These are phyloP conservation scores for Solanum pimpinellifolium DNA, from an alignment of 257 asterid genomes.

Conservation along the genomic window DNA sequence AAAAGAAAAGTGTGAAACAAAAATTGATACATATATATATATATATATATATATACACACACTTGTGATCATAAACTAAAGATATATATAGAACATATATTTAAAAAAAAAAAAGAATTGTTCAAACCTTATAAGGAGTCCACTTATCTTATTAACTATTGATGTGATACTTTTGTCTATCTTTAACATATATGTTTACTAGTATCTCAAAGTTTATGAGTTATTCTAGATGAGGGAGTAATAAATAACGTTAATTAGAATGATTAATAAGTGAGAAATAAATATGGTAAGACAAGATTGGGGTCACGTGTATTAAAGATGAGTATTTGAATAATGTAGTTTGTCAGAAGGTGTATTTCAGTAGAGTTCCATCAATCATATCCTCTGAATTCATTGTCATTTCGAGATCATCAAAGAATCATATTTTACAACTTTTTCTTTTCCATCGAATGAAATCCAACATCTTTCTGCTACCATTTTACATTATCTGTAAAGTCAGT, in stretches of 20 bases:
- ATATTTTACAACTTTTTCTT: not conserved
- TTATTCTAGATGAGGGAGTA: not conserved
- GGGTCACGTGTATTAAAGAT: not conserved
- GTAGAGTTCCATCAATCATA: not conserved
- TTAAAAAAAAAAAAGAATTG: too few species aligned
- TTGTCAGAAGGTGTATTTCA: not conserved
- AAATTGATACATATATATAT: too few species aligned
- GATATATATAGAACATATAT: too few species aligned
- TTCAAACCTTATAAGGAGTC: too few species aligned
- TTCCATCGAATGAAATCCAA: not conserved
- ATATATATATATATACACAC: too few species aligned
- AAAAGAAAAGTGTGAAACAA: too few species aligned
- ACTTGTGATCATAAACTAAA: too few species aligned
- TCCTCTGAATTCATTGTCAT: not conserved
- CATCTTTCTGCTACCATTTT: not conserved
- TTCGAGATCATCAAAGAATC: not conserved
- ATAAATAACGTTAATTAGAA: too few species aligned
- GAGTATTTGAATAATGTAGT: not conserved
- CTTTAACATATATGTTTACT: too few species aligned
- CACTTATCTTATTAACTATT: too few species aligned
- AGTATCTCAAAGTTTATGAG: not conserved
- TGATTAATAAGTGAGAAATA: not conserved
- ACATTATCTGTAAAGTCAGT: not conserved
- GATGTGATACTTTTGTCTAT: too few species aligned
- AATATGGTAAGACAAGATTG: too few species aligned